Percentiles rank a stretch among this genome's conserved stretches.
phyloP scores from a whole-genome alignment of 2,329 filamentous ascomycete genomes.

The Alternaria brassicae region DNA sequence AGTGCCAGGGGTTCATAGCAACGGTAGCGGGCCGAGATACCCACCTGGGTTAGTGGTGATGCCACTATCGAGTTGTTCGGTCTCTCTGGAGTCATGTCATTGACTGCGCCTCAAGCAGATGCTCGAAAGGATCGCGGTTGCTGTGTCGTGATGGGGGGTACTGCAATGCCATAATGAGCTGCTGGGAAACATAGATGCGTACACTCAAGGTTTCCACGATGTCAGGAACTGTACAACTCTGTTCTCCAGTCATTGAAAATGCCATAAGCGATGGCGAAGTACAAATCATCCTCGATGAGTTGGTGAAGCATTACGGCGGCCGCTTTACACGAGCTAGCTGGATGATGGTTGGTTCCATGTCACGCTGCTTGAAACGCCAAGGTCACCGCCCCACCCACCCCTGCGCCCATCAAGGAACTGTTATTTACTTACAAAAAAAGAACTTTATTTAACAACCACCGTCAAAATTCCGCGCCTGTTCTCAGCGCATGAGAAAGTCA shows the following conservation, averaged over 20 bases:
- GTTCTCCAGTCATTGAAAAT: neutral
- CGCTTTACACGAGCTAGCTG: neutral
- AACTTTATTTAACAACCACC: slow-evolving; percentile 7
- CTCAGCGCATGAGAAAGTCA: slow-evolving; percentile 1
- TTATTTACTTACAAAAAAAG: slow-evolving; percentile 12
- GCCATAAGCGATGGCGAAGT: neutral
- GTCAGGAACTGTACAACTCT: neutral
- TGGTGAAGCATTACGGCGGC: neutral
- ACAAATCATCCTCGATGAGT: neutral
- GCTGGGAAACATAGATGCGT: neutral
- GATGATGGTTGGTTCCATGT: slow-evolving; percentile 1
- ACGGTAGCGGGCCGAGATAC: slow-evolving; percentile 14
- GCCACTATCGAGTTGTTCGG: slow-evolving; percentile 6
- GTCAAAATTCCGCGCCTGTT: slow-evolving; percentile 6
- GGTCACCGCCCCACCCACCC: slow-evolving; percentile 5
- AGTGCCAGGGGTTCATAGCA: slow-evolving; percentile 3
- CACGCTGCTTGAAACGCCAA: slow-evolving; percentile 18
- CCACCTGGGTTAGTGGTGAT: slow-evolving; percentile 6
- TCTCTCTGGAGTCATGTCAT: slow-evolving; percentile 14
- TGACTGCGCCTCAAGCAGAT: slow-evolving; percentile 9
- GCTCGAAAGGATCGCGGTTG: neutral
- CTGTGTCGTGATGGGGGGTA: neutral
- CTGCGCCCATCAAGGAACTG: slow-evolving; percentile 14
- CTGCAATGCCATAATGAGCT: neutral
- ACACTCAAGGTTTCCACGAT: neutral